A percentile compares a stretch with the other conserved stretches of the same genome.
These are phyloP conservation scores for Citrus reticulata DNA, from an alignment of 345 rosid species.

Conservation along the genomic window DNA sequence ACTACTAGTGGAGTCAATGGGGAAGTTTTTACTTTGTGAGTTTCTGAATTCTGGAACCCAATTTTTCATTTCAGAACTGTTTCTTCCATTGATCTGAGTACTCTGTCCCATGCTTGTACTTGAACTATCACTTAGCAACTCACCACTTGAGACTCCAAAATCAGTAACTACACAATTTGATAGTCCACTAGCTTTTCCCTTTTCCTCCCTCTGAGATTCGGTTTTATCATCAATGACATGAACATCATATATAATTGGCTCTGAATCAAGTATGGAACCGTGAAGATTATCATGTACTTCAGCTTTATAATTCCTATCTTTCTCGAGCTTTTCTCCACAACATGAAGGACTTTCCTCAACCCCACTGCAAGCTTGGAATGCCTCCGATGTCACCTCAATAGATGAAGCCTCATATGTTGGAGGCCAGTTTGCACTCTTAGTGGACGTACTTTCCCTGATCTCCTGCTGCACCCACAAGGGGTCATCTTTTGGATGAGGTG, in stretches of 20 bases:
- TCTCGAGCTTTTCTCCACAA: conserved; percentile 23
- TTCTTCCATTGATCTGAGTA: conserved; percentile 13
- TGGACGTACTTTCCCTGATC: conserved; percentile 11
- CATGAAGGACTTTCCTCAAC: conserved; percentile 11
- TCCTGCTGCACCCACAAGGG: conserved; percentile 7
- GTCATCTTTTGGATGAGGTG: conserved; percentile 23
- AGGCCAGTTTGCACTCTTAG: conserved; percentile 10
- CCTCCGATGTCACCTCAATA: conserved; percentile 10
- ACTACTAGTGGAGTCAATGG: conserved; percentile 23
- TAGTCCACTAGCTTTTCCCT: conserved; percentile 16
- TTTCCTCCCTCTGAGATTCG: conserved; percentile 13
- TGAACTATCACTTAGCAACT: conserved; percentile 15
- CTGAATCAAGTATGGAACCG: conserved; percentile 24
- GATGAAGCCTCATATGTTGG: conserved; percentile 11
- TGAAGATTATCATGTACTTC: conserved; percentile 7
- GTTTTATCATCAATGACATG: conserved; percentile 56
- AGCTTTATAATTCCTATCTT: conserved; percentile 17
- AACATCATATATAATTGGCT: conserved; percentile 65
- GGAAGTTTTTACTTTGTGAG: conserved; percentile 12
- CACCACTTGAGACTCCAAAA: conserved; percentile 14
- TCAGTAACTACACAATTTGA: conserved; percentile 4
- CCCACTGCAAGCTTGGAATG: conserved; percentile 6
- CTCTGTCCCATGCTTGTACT: conserved; percentile 9
- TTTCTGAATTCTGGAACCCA: conserved; percentile 13
- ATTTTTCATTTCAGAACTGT: conserved; percentile 18